These are phyloP conservation scores for Backusella mclennaniae DNA, from an alignment of 192 early-diverging fungal species.

Conservation along the genomic window DNA sequence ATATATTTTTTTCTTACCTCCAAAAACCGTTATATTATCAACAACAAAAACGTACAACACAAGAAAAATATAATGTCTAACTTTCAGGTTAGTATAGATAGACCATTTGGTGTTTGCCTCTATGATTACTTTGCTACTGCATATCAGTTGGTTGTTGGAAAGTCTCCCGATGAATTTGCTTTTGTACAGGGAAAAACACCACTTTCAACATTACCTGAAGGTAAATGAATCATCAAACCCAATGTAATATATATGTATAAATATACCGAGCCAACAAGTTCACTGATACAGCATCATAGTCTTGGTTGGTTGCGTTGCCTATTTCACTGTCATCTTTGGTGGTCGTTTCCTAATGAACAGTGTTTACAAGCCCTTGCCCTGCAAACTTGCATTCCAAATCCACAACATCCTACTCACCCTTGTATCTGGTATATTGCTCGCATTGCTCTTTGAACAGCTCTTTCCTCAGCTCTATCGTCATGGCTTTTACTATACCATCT, in stretches of 20 bases:
- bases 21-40: background rate
- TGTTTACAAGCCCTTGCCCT: slow-evolving; percentile 61
- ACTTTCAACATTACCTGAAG: slow-evolving; percentile 49
- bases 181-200: slow-evolving; percentile 50
- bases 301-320: slow-evolving; percentile 39
- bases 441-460: slow-evolving; percentile 72
- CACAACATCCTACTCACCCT: slow-evolving; percentile 78
- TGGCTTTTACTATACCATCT: slow-evolving; percentile 71
- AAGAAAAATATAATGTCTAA: background rate
- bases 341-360: slow-evolving; percentile 67
- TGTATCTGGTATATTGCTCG: slow-evolving; percentile 62
- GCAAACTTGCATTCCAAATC: slow-evolving; percentile 67
- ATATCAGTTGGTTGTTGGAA: slow-evolving; percentile 42
- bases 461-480: slow-evolving; percentile 62
- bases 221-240: slow-evolving; percentile 16
- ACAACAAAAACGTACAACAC: no score
- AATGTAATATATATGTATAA: background rate
- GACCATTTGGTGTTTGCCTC: slow-evolving; percentile 54
- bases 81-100: slow-evolving; percentile 37
- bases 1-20: background rate
- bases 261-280: background rate
- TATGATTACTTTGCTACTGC: slow-evolving; percentile 42
- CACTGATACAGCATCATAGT: background rate
- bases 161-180: slow-evolving; percentile 40
- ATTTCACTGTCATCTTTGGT: slow-evolving; percentile 77